Percentiles rank a stretch among this genome's conserved stretches.
These are phyloP conservation scores for Sporothrix brunneoviolacea DNA, from an alignment of 2,329 filamentous ascomycete species.

Conservation along the genomic window DNA sequence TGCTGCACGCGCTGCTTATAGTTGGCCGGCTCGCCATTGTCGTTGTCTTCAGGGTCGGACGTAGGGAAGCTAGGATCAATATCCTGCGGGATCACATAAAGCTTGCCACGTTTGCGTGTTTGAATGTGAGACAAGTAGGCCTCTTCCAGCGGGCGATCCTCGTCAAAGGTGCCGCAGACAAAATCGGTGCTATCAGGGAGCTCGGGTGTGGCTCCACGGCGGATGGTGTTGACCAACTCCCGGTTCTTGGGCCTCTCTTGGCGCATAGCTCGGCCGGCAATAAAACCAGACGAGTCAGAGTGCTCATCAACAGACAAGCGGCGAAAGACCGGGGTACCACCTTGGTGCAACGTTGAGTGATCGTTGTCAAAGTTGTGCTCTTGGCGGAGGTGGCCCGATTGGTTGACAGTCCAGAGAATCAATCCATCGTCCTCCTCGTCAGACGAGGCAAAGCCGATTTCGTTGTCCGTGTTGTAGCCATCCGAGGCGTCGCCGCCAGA, in stretches of 20 bases:
- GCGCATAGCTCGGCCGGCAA: conserved; percentile 36
- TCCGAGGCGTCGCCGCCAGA: conserved; percentile 48
- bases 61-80: conserved; percentile 97
- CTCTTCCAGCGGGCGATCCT: conserved; percentile 89
- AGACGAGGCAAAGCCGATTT: conserved; percentile 61
- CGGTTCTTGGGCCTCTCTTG: conserved; percentile 28
- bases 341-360: conserved; percentile 31
- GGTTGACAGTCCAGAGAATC: conserved; percentile 48
- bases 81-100: conserved; percentile 82
- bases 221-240: conserved; percentile 38
- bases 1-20: conserved; percentile 10
- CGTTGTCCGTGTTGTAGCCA: conserved; percentile 70
- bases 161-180: conserved; percentile 95
- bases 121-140: conserved; percentile 83
- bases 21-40: conserved; percentile 56
- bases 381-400: conserved; percentile 13
- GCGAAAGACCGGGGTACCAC: conserved; percentile 29
- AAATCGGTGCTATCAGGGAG: conserved; percentile 97
- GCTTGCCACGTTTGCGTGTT: conserved; percentile 72
- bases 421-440: conserved; percentile 67
- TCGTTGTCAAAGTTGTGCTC: conserved; percentile 20
- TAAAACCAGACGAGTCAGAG: conserved; percentile 57
- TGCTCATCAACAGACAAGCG: conserved; percentile 31
- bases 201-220: conserved; percentile 67
- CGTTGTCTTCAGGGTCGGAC: conserved; percentile 82